Evolutionary conservation across 2,329 filamentous ascomycete genomes (phyloP).

Genomic region (Eurotiales sp.): DNA sequence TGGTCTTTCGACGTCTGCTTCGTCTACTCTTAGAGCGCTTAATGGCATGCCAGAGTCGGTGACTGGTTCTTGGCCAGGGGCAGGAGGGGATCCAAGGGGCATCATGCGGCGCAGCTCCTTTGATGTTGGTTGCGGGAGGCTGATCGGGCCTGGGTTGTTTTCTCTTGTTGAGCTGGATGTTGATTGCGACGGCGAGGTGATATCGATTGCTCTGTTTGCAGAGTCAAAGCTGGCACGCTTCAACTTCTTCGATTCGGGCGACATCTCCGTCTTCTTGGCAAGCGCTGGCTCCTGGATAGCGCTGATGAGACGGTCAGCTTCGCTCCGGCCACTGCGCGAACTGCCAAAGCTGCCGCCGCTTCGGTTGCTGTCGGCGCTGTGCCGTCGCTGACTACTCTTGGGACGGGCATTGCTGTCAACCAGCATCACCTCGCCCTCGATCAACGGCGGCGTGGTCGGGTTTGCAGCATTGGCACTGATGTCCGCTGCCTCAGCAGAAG

Average conservation of each 20-base stretch:
- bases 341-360: slow-evolving; percentile 33
- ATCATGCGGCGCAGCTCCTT: slow-evolving; percentile 18
- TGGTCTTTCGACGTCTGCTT: slow-evolving; percentile 18
- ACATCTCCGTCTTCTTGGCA: slow-evolving; percentile 12
- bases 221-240: not conserved
- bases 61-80: slow-evolving; percentile 26
- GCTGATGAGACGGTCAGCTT: slow-evolving; percentile 40
- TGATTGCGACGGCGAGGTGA: not conserved
- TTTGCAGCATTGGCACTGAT: slow-evolving; percentile 20
- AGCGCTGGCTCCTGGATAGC: slow-evolving; percentile 38
- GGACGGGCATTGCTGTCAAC: slow-evolving; percentile 25
- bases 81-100: slow-evolving; percentile 19
- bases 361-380: slow-evolving; percentile 25
- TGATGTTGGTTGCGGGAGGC: slow-evolving; percentile 1
- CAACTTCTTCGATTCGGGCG: not conserved
- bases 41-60: slow-evolving; percentile 33
- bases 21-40: slow-evolving; percentile 27
- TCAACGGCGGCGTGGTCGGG: slow-evolving; percentile 29
- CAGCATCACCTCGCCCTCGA: slow-evolving; percentile 37
- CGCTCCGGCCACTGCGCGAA: slow-evolving; percentile 33
- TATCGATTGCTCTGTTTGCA: not conserved
- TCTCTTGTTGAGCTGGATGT: not conserved
- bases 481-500: not conserved
- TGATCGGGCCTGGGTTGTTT: not conserved
- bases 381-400: slow-evolving; percentile 17